Conservation (phyloP, 75 land plant genomes). For the Picea sitchensis region DNA sequence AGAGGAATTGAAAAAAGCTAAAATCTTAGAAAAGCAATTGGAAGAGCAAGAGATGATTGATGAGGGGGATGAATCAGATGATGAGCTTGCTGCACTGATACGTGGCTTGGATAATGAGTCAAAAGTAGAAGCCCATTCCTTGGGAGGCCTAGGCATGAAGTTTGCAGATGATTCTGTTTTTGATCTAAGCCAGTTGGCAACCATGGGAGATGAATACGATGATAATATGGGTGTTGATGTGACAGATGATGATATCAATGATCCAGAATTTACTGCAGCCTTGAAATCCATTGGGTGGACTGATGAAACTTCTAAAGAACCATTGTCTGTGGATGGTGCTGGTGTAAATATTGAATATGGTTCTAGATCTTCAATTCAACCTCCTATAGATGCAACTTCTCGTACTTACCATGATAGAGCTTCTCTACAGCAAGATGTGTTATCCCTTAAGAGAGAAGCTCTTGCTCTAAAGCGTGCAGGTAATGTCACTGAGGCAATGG, state of each 20-base stretch:
- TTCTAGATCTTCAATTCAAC: conserved; percentile 2
- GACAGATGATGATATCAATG: conserved; percentile 81
- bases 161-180: conserved; percentile 12
- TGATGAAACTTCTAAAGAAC: conserved; percentile 44
- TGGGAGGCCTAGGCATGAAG: conserved; percentile 4
- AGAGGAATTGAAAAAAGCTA: conserved; percentile 91
- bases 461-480: conserved; percentile 66
- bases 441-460: conserved; percentile 56
- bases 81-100: conserved; percentile 71
- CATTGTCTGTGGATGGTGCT: background rate
- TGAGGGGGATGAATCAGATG: conserved; percentile 74
- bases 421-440: conserved; percentile 32
- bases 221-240: conserved; percentile 57
- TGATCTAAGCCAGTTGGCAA: conserved; percentile 25
- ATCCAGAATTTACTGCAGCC: conserved; percentile 78
- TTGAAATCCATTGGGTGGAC: conserved; percentile 85
- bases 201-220: conserved; percentile 40
- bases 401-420: conserved; percentile 23
- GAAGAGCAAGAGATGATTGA: conserved; percentile 73
- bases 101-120: conserved; percentile 55
- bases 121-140: conserved; percentile 15
- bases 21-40: conserved; percentile 73
- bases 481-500: conserved; percentile 60
- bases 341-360: background rate
- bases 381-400: conserved; percentile 26